Conservation (phyloP, 176 grass and related monocot genomes). For the Musa schizocarpa region DNA sequence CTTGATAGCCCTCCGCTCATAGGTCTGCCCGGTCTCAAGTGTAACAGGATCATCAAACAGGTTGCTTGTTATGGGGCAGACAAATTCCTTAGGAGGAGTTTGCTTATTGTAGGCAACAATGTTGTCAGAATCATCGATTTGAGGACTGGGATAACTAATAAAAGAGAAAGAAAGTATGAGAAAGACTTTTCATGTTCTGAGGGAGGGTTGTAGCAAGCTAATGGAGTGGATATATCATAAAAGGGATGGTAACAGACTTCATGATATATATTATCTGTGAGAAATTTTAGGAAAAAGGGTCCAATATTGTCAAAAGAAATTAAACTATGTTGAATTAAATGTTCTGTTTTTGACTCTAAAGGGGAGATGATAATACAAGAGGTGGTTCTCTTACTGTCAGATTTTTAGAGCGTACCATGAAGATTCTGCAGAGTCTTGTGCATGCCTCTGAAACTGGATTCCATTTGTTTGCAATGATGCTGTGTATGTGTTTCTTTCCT, state of each 20-base stretch:
- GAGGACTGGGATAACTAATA: slow-evolving; percentile 10
- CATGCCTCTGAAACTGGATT: neutral
- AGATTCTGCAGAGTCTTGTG: slow-evolving; percentile 24
- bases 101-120: slow-evolving; percentile 4
- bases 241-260: neutral
- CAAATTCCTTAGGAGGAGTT: slow-evolving; percentile 58
- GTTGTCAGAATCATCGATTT: slow-evolving; percentile 17
- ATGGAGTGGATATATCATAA: neutral
- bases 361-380: neutral
- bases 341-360: neutral
- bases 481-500: slow-evolving; percentile 33
- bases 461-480: neutral
- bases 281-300: neutral
- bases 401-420: slow-evolving; percentile 16
- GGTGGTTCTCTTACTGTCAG: neutral
- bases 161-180: neutral
- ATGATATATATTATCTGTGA: neutral
- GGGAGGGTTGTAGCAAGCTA: neutral
- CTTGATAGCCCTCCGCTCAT: slow-evolving; percentile 63
- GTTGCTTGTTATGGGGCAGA: slow-evolving; percentile 61
- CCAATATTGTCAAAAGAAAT: neutral
- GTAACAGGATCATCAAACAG: slow-evolving; percentile 72
- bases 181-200: neutral
- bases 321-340: neutral
- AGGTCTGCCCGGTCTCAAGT: slow-evolving; percentile 58